Evolutionary conservation across 1,284 basidiomycete genomes (phyloP), one percentile per base, ranked within the genome.

Genomic region (Testicularia cyperi): DNA sequence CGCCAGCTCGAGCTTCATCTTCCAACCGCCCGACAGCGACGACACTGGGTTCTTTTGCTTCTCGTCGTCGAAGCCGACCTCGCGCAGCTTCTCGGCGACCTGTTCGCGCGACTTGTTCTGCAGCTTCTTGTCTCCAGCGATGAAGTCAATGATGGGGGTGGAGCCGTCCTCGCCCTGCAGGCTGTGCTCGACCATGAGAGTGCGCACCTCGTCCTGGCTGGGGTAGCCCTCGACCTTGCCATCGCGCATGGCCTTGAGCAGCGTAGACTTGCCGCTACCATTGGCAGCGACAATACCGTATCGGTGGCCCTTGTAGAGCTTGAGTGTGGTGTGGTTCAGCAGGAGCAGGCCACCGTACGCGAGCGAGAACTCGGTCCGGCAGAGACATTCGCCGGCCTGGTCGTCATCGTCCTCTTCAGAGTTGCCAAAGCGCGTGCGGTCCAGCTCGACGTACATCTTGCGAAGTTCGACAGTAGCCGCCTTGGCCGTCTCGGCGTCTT

Each of bases 241-340:
- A 72, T 94, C 91, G 35, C 88, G 84, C 70, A 98, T 85, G 69
- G 95, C 92, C 73, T 94, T 89, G 85, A 98, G 87, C 44, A 98
- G 83, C 1, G 95, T 98, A 33, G 88, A 90, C 80, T 98, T 98
- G 65, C 94, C 94, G 51, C 88, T 88, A 66, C 94, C 94, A 79
- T 98, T 98, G 25, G 88, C 84, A 30, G 92, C 94, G 37, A 95
- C 86, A 67, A 98, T 90, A 77, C 95, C 94, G 79, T 98, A 98
- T n/a, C 78, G 74, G 67, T 79, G 77, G 26, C 94, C 95, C 69
- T 91, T 88, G 78, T 92, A 83, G 46, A 98, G 84, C 61, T 89
- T 87, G 57, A 98, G 83, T 23, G 83, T 87, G 25, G 94, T 97
- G 80, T 98, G 94, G 48, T 96, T 98, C 64, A 98, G 84, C 51